Percentiles rank a stretch among this genome's conserved stretches.
Conservation (phyloP, 169 alveolate species). For the Besnoitia besnoiti region DNA sequence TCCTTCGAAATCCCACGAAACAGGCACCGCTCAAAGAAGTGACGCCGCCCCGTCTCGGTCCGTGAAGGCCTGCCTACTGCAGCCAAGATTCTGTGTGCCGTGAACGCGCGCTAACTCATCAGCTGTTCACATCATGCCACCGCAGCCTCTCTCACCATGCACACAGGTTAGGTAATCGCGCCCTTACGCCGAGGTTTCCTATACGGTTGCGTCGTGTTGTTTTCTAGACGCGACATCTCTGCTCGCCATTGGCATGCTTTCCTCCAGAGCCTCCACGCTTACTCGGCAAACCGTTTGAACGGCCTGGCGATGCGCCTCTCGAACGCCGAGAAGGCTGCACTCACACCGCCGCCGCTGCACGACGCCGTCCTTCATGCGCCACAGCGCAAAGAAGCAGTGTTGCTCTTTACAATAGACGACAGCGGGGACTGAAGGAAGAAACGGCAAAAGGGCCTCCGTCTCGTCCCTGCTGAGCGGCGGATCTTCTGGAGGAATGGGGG, state of each 20-base stretch:
- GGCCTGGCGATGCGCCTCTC: conserved; percentile 69
- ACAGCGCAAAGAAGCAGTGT: conserved; percentile 50
- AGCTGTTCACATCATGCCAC: too few species aligned
- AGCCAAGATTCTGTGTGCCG: too few species aligned
- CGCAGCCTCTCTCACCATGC: too few species aligned
- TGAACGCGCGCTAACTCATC: too few species aligned
- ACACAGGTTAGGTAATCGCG: too few species aligned
- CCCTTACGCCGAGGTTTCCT: too few species aligned
- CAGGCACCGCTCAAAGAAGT: too few species aligned
- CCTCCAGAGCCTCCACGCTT: background rate
- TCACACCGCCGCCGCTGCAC: conserved; percentile 57
- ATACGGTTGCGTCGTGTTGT: too few species aligned
- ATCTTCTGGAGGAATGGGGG: background rate
- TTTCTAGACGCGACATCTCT: background rate
- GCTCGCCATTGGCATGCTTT: too few species aligned
- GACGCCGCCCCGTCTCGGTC: too few species aligned
- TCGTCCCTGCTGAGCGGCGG: background rate
- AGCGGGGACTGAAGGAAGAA: conserved; percentile 48
- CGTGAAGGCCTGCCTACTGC: too few species aligned
- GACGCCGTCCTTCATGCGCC: conserved; percentile 60
- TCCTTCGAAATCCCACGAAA: too few species aligned
- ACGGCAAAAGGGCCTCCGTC: background rate
- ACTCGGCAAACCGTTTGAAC: conserved; percentile 59
- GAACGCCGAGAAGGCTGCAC: conserved; percentile 20
- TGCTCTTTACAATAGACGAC: conserved; percentile 35